These are phyloP conservation scores for Nannizziopsis arthrosporioides DNA, from an alignment of 2,329 filamentous ascomycete species.

Conservation along the genomic window DNA sequence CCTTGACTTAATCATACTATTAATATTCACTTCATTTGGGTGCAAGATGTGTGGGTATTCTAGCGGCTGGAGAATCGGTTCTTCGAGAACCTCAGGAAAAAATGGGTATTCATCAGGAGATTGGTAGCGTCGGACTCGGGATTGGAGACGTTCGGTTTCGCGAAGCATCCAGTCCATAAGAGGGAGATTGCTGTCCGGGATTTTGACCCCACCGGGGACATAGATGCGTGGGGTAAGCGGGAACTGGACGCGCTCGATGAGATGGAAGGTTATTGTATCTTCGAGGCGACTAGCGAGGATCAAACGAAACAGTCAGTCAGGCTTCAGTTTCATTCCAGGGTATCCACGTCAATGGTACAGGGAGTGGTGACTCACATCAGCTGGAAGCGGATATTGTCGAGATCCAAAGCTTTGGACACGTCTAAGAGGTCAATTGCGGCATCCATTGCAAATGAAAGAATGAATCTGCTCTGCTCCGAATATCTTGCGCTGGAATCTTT, in stretches of 20 bases:
- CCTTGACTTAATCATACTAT: slow-evolving; percentile 70
- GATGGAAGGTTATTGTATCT: slow-evolving; percentile 92
- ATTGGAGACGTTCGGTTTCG: slow-evolving; percentile 84
- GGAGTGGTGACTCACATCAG: slow-evolving; percentile 55
- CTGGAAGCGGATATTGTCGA: slow-evolving; percentile 85
- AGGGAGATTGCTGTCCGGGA: slow-evolving; percentile 61
- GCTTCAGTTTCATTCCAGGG: background rate
- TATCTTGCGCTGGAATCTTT: background rate
- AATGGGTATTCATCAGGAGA: slow-evolving; percentile 96
- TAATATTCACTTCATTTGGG: slow-evolving; percentile 80
- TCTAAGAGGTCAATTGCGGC: slow-evolving; percentile 79
- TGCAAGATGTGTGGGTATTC: slow-evolving; percentile 82
- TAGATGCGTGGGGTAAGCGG: slow-evolving; percentile 86
- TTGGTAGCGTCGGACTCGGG: slow-evolving; percentile 85
- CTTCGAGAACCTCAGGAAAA: slow-evolving; percentile 70
- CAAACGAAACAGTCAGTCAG: background rate
- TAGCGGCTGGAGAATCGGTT: slow-evolving; percentile 75
- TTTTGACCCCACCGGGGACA: slow-evolving; percentile 60
- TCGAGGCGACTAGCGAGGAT: slow-evolving; percentile 62
- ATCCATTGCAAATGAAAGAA: slow-evolving; percentile 57
- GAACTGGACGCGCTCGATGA: slow-evolving; percentile 97
- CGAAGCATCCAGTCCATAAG: slow-evolving; percentile 90
- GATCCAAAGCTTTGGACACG: slow-evolving; percentile 71
- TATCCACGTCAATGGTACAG: background rate
- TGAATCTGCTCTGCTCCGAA: background rate